Conservation (phyloP, 371 early-diverging fungal genomes). For the Mucor ambiguus region DNA sequence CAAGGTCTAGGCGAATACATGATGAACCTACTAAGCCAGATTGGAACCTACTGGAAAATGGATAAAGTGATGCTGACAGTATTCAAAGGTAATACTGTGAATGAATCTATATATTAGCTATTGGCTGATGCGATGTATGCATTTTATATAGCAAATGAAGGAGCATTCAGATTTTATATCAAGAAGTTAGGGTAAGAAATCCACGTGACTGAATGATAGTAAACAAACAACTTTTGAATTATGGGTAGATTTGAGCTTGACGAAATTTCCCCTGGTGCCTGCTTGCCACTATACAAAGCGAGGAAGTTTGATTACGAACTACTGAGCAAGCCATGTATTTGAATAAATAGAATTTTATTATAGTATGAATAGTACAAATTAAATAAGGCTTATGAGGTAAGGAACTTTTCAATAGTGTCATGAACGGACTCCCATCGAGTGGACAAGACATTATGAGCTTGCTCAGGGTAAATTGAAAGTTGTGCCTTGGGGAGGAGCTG, state of each 20-base stretch:
- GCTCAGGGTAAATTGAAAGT: conserved; percentile 25
- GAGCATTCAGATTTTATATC: conserved; percentile 58
- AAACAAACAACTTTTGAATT: neutral
- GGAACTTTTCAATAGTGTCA: conserved; percentile 14
- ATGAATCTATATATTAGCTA: neutral
- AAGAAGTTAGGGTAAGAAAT: conserved; percentile 53
- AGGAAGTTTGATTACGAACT: conserved; percentile 64
- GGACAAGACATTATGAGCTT: conserved; percentile 41
- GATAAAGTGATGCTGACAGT: conserved; percentile 71
- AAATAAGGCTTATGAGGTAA: conserved; percentile 1
- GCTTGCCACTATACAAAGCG: conserved; percentile 49
- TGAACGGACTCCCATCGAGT: conserved; percentile 20
- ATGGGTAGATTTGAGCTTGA: conserved; percentile 54
- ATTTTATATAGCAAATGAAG: conserved; percentile 53
- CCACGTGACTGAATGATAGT: neutral
- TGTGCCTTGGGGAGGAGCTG: conserved; percentile 32
- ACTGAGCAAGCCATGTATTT: conserved; percentile 47
- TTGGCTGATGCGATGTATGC: neutral
- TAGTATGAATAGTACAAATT: neutral
- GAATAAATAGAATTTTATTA: neutral
- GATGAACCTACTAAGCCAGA: conserved; percentile 47
- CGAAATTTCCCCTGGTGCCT: conserved; percentile 62
- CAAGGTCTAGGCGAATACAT: conserved; percentile 58
- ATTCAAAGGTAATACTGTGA: conserved; percentile 52
- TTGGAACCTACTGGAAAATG: conserved; percentile 55